Evolutionary conservation across 768 basidiomycete genomes (phyloP), one percentile per base, ranked within the genome.

Genomic region (Trametes cingulata): DNA sequence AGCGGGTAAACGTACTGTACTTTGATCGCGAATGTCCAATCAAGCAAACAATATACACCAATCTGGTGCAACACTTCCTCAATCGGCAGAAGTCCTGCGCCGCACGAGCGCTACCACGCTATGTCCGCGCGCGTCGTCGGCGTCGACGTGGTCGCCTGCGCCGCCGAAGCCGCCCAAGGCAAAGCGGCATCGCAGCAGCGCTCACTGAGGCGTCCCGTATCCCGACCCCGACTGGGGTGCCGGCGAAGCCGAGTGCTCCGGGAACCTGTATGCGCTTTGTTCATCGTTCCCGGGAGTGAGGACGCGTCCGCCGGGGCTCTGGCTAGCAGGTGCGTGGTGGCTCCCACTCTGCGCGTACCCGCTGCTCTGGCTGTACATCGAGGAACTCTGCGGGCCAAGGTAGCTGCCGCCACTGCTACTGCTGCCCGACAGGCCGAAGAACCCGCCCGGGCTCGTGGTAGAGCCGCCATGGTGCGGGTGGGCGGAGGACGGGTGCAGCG

Each of bases 161-260:
- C 33, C n/a, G 45, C 29, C 13, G 36, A 15, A 50, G 47, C 37
- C 4, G 45, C 27, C n/a, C 17, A 17, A 43, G 40, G 12, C 15
- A 41, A 24, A 25, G 24, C 22, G 51, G 17, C 49, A n/a, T 25
- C 14, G 40, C 13, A 3, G 40, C 17, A 25, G n/a, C 40, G 37
- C 43, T 58, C 63, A 73, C 62, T 74, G 73, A 63, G 71, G 71
- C 55, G 72, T 72, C 25, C 66, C 71, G 66, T 72, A 74, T 19
- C 73, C 72, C 33, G 72, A 71, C 1, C 73, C 72, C 29, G 72
- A 69, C 53, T 65, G 65, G 36, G 68, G 72, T 54, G 67, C 70
- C 46, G 68, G 69, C 46, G 73, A 72, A 43, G 68, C 71, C 19
- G 64, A 65, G 49, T 68, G 64, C 56, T 67, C 69, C 22, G 69